A percentile compares a stretch with the other conserved stretches of the same genome.
These are phyloP conservation scores for Tieghemostelium lacteum DNA, from an alignment of 78 protist species.

Conservation along the genomic window DNA sequence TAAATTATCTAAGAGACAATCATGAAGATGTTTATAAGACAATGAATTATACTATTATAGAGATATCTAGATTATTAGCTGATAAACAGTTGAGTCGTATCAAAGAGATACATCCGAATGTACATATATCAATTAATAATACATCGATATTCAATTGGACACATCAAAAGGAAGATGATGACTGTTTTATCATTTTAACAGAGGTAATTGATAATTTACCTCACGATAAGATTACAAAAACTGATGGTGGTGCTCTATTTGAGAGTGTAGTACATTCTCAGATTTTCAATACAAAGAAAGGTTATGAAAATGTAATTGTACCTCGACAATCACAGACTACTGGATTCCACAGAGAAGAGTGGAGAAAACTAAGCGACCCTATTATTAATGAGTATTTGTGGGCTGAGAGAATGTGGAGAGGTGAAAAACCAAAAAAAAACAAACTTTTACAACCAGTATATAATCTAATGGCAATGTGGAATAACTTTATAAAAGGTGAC, in stretches of 20 bases:
- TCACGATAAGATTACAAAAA: constrained; percentile 36
- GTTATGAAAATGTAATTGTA: neutral
- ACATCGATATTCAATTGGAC: constrained; percentile 60
- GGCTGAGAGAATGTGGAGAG: neutral
- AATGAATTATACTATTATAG: constrained; percentile 55
- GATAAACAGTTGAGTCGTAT: constrained; percentile 44
- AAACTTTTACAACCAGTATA: neutral
- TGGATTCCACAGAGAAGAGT: constrained; percentile 15
- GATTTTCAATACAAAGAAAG: neutral
- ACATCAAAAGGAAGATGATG: constrained; percentile 19
- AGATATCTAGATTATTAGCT: constrained; percentile 53
- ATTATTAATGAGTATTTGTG: constrained; percentile 35
- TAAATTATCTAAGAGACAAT: constrained; percentile 25
- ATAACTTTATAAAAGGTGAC: constrained; percentile 46
- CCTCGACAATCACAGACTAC: neutral
- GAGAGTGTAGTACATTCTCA: constrained; percentile 13
- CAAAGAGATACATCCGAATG: constrained; percentile 23
- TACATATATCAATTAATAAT: constrained; percentile 30
- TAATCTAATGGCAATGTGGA: neutral
- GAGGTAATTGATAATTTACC: constrained; percentile 75
- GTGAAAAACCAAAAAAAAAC: neutral
- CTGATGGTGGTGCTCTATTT: constrained; percentile 6
- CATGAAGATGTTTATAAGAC: constrained; percentile 15
- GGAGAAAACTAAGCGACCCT: constrained; percentile 18
- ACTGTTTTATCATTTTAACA: constrained; percentile 55